A percentile compares a stretch with the other conserved stretches of the same genome.
Evolutionary conservation across 2,329 filamentous ascomycete species (phyloP).

Genomic region (Exophiala lecanii-corni): DNA sequence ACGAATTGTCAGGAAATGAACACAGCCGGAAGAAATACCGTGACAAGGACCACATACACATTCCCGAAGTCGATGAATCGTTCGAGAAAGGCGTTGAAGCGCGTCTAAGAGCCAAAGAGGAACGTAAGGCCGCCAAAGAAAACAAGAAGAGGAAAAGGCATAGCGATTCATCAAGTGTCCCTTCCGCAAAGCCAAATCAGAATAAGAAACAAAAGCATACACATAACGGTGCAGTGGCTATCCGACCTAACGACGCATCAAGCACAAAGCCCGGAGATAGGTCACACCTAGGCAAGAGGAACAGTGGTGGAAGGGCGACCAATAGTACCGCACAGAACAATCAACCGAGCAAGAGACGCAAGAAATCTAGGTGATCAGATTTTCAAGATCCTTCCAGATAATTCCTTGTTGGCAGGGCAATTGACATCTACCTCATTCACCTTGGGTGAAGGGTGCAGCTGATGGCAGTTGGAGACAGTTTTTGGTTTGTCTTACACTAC

Average conservation of each 20-base stretch:
- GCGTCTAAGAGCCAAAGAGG: constrained; percentile 40
- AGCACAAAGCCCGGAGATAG: not conserved
- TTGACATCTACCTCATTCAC: no score
- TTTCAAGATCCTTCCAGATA: not conserved
- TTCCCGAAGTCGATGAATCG: constrained; percentile 20
- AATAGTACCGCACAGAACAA: not conserved
- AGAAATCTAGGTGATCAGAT: constrained; percentile 6
- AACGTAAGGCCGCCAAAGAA: constrained; percentile 32
- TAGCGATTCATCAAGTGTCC: constrained; percentile 30
- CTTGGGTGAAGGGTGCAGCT: no score
- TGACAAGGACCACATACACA: not conserved
- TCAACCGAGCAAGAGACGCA: constrained; percentile 10
- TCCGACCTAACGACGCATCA: not conserved
- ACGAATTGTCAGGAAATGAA: constrained; percentile 3
- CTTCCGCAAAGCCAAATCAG: constrained; percentile 4
- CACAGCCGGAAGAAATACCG: constrained; percentile 27
- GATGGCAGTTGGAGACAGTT: no score
- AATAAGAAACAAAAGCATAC: not conserved
- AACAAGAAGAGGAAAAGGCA: constrained; percentile 41
- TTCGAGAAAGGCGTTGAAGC: constrained; percentile 39
- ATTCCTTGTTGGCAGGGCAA: no score
- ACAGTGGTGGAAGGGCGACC: not conserved
- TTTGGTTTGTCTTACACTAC: no score
- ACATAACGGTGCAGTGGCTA: not conserved
- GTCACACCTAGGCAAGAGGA: constrained; percentile 4